A percentile compares a stretch with the other conserved stretches of the same genome.
Evolutionary conservation across 805 yeast species (phyloP).

Genomic region (Candida sakaeoensis): DNA sequence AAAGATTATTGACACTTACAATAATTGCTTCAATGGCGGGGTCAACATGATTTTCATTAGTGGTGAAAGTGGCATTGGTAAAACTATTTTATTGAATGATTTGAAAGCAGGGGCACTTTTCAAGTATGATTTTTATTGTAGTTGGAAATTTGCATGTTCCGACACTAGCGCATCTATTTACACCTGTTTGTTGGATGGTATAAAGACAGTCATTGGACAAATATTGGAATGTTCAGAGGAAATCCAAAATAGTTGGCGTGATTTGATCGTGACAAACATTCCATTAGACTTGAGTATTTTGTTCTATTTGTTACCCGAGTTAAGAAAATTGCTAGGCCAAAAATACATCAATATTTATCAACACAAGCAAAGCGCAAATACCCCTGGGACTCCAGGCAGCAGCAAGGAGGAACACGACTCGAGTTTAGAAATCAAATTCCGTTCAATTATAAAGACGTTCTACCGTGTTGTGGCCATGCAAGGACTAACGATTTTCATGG

Average conservation of each 20-base stretch:
- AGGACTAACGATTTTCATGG: conserved; percentile 44
- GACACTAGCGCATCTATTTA: conserved; percentile 19
- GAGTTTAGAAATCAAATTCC: conserved; percentile 36
- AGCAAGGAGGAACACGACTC: conserved; percentile 17
- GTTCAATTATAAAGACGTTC: conserved; percentile 40
- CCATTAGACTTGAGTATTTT: conserved; percentile 41
- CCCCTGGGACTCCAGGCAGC: conserved; percentile 6
- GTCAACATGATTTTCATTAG: conserved; percentile 26
- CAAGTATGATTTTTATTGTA: conserved; percentile 24
- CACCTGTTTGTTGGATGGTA: conserved; percentile 34
- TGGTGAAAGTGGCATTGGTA: conserved; percentile 47
- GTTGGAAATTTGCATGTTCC: conserved; percentile 28
- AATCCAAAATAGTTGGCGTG: conserved; percentile 38
- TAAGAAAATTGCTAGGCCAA: conserved; percentile 40
- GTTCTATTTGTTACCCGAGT: conserved; percentile 42
- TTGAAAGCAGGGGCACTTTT: conserved; percentile 31
- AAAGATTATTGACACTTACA: conserved; percentile 8
- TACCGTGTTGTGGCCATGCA: conserved; percentile 37
- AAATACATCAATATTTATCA: conserved; percentile 26
- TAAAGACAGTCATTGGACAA: conserved; percentile 38
- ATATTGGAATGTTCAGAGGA: conserved; percentile 35
- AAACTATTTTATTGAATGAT: conserved; percentile 39
- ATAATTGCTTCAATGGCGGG: conserved; percentile 10
- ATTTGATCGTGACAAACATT: conserved; percentile 31
- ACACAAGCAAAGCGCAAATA: conserved; percentile 1